Base-by-base conservation (phyloP, 2,329 filamentous ascomycete species). In the Scedosporium dehoogii region DNA sequence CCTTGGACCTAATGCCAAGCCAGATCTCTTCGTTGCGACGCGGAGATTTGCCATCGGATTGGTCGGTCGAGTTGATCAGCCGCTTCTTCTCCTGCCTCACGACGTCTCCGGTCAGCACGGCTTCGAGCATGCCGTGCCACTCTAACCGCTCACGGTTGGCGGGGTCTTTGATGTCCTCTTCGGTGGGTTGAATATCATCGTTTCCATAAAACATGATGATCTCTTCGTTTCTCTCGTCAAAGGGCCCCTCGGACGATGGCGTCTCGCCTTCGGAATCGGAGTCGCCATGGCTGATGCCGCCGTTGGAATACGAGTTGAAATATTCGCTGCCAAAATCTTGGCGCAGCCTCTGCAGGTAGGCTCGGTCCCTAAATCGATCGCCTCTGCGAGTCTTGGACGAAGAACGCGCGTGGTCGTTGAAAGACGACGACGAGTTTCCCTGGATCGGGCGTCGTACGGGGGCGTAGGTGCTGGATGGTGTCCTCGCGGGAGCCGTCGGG, bases 51-150 rank as follows among this genome's bases (percentile, higher is more conserved):
- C 80, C 81, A 7, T 77, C 72, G 64, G 82, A 77, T 67, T 81
- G 79, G 61, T 87, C 85, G 12, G 81, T 79, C 3, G 90, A 88
- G 56, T 91, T 92, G 67, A 96, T 94, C 70, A 99, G 75, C 55
- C 94, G 86, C 74, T 96, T 96, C 81, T 99, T 99, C 77, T 99
- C 94, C 74, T 99, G 94, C 69, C 91, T 91, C 63, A 99, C 93
- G 7, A 99, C 94, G 73, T 99, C 94, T 67, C 94, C 94, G 1
- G 92, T 97, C 67, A 99, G 78, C 3, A 99, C 94, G 14, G 93
- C 96, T 64, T 93, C 91, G 63, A 99, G 78, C 94, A 99, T 99
- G 3, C 91, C 91, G 75, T 99, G 92, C 94, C 94, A 99, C 75
- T 99, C 94, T 25, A 99, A 79, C 55, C 93, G 83, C 74, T 97